These are phyloP conservation scores for Yamadazyma olivae DNA, from an alignment of 805 yeast genomes.

Conservation along the genomic window DNA sequence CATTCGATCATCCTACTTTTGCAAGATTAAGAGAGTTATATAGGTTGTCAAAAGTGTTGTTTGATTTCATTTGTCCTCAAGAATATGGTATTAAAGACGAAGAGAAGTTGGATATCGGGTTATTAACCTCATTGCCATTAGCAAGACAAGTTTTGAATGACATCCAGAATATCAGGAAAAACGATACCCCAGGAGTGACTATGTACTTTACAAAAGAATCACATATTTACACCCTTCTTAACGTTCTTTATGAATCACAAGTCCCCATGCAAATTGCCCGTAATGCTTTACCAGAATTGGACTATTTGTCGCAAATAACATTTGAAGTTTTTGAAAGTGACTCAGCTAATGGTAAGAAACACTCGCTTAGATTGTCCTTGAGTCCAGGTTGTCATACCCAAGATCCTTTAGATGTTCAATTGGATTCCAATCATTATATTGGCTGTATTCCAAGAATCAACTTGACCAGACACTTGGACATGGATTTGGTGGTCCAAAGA, in stretches of 20 bases:
- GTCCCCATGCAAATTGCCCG: slow-evolving; percentile 94
- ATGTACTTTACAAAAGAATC: slow-evolving; percentile 96
- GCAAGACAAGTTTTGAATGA: slow-evolving; percentile 85
- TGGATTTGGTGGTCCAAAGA: slow-evolving; percentile 81
- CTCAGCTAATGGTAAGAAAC: slow-evolving; percentile 68
- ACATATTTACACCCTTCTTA: slow-evolving; percentile 90
- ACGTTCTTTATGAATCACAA: slow-evolving; percentile 87
- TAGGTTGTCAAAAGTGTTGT: slow-evolving; percentile 84
- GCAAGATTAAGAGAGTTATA: slow-evolving; percentile 84
- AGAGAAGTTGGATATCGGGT: slow-evolving; percentile 94
- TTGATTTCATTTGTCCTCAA: slow-evolving; percentile 97
- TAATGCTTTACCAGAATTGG: slow-evolving; percentile 94
- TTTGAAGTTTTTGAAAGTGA: slow-evolving; percentile 88
- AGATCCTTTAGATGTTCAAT: slow-evolving; percentile 94
- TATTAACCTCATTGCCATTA: slow-evolving; percentile 88
- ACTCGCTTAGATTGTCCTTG: slow-evolving; percentile 84
- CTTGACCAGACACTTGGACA: slow-evolving; percentile 88
- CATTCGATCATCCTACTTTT: slow-evolving; percentile 77
- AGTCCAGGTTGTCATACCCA: slow-evolving; percentile 99
- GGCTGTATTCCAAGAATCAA: slow-evolving; percentile 92
- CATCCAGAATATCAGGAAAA: slow-evolving; percentile 71
- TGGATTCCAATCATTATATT: slow-evolving; percentile 94
- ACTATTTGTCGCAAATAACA: slow-evolving; percentile 88
- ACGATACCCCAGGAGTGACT: slow-evolving; percentile 79
- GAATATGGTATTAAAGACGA: slow-evolving; percentile 96